Evolutionary conservation across 108 stramenopile species (phyloP).

Genomic region (Skeletonema potamos): DNA sequence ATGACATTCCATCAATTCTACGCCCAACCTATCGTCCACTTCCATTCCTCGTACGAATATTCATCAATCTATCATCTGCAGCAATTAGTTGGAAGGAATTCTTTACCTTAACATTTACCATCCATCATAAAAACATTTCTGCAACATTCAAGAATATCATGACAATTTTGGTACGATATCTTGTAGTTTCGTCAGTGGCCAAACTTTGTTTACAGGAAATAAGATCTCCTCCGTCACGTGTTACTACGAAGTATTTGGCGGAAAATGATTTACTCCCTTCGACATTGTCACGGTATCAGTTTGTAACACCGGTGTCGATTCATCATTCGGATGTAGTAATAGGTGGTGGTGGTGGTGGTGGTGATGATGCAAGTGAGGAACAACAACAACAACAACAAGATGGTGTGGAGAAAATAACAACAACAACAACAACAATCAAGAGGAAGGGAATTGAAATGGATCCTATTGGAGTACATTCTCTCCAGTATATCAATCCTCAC

Average conservation of each 20-base stretch:
- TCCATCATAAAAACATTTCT: constrained; percentile 77
- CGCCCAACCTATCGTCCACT: constrained; percentile 53
- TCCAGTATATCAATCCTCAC: constrained; percentile 32
- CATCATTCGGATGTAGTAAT: background rate
- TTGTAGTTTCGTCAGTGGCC: constrained; percentile 20
- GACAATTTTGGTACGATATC: constrained; percentile 14
- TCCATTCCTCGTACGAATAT: constrained; percentile 23
- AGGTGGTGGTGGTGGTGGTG: background rate
- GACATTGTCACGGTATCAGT: constrained; percentile 53
- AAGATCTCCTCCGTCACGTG: constrained; percentile 55
- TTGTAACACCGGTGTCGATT: constrained; percentile 13
- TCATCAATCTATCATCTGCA: constrained; percentile 30
- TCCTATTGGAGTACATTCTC: constrained; percentile 59
- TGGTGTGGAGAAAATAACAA: background rate
- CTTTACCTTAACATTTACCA: constrained; percentile 43
- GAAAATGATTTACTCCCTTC: constrained; percentile 61
- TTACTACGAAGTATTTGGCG: constrained; percentile 46
- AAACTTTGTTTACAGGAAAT: constrained; percentile 56
- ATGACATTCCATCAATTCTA: constrained; percentile 52
- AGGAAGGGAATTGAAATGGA: background rate
- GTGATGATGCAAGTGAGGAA: background rate
- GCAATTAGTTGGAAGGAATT: constrained; percentile 1
- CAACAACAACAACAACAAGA: background rate
- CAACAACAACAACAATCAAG: background rate
- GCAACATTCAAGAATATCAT: background rate